Base-by-base conservation (phyloP, 306 rosid genomes). In the Vigna hirtella region DNA sequence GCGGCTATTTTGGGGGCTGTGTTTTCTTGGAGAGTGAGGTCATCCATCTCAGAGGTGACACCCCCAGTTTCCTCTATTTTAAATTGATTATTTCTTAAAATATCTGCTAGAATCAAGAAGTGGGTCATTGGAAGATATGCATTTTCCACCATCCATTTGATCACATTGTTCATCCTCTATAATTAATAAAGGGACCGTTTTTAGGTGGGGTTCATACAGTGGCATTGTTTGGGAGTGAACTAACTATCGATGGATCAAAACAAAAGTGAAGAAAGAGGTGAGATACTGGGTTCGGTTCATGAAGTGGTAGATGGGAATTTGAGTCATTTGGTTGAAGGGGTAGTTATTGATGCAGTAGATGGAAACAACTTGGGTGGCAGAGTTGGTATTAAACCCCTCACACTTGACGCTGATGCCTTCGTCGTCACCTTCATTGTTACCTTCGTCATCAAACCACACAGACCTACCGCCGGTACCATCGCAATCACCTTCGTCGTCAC, bases 161-260 rank as follows among this genome's bases (percentile, higher is more conserved):
- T 82, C 79, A 72, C 81, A 62, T 86, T 86, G 82, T 70, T 74
- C 83, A 20, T 79, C 66, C n/a, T 79, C 24, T 82, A 53, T 51
- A 73, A 13, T 58, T 65, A 67, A 48, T 34, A 45, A 49, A 59
- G 38, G 52, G 11, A 42, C 11, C 3, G 8, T 55, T 67, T 65
- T 49, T 51, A 9, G 58, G 79, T 57, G 66, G 75, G 80, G 58
- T 85, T 48, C 59, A 74, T 32, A 3, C 59, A 45, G 56, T 73
- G 80, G 45, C 70, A 47, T 65, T 34, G 79, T 72, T 65, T 8
- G 77, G 77, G 14, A 67, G 85, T 82, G 72, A 75, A 55, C 56
- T 7, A 56, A 43, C 67, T 73, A 68, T 78, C 43, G 49, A 92
- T 92, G 96, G 93, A 84, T 84, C 84, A 48, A 72, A 85, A 79